Conservation (phyloP, 441 rosid genomes). For the Aquilaria agallochum region DNA sequence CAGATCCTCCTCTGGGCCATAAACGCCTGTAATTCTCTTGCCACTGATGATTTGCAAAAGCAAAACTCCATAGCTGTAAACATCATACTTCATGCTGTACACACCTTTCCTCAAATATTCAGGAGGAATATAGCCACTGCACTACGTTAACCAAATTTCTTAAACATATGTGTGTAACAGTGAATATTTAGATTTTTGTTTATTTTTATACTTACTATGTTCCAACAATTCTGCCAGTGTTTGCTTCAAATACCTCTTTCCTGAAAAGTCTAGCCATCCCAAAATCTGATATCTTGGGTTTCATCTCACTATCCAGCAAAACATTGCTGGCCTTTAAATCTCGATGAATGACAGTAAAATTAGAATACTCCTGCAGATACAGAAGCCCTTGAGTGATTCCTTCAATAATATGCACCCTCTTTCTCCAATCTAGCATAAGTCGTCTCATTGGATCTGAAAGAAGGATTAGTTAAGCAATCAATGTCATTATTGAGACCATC, state of each 20-base stretch:
- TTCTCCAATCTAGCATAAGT: conserved; percentile 26
- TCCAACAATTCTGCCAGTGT: conserved; percentile 24
- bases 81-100: conserved; percentile 27
- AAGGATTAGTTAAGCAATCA: not conserved
- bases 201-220: conserved; percentile 22
- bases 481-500: no score
- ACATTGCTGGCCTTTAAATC: conserved; percentile 33
- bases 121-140: conserved; percentile 34
- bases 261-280: conserved; percentile 32
- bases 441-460: conserved; percentile 15
- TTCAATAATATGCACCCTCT: conserved; percentile 27
- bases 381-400: conserved; percentile 36
- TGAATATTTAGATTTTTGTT: not conserved
- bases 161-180: no score
- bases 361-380: conserved; percentile 42
- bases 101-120: conserved; percentile 24
- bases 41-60: conserved; percentile 31
- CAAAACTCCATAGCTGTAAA: conserved; percentile 31
- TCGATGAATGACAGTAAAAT: conserved; percentile 28
- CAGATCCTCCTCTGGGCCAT: conserved; percentile 8
- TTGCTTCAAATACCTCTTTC: conserved; percentile 25
- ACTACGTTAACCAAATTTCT: not conserved
- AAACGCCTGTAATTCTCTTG: conserved; percentile 13
- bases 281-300: conserved; percentile 32
- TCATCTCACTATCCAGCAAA: conserved; percentile 29